Conservation (phyloP, 2,329 filamentous ascomycete genomes). For the Acrocalymma vagum region DNA sequence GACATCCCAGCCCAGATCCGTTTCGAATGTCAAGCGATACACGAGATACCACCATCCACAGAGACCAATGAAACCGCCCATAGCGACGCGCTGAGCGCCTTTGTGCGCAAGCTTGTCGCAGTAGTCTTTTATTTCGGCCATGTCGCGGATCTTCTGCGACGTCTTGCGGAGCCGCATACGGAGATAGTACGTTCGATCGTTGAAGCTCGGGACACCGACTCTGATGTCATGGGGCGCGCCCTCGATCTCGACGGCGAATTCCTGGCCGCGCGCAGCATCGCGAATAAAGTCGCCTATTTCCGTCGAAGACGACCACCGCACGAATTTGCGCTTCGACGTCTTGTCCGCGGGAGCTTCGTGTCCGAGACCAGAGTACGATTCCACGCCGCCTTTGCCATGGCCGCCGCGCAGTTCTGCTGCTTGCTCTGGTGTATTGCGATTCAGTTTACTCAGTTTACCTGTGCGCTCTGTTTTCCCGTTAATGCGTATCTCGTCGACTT, state of each 20-base stretch:
- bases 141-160: conserved; percentile 70
- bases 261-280: conserved; percentile 82
- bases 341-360: conserved; percentile 59
- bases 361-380: conserved; percentile 75
- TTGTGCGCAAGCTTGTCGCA: conserved; percentile 82
- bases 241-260: conserved; percentile 86
- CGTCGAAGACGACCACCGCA: conserved; percentile 87
- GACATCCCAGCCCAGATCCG: conserved; percentile 85
- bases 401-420: conserved; percentile 54
- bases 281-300: conserved; percentile 95
- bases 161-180: conserved; percentile 78
- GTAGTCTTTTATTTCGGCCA: conserved; percentile 79
- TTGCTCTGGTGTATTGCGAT: conserved; percentile 37
- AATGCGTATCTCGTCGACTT: conserved; percentile 59
- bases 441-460: conserved; percentile 45
- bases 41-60: conserved; percentile 83
- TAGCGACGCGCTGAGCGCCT: conserved; percentile 79
- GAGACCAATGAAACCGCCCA: conserved; percentile 78
- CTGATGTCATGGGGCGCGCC: conserved; percentile 73
- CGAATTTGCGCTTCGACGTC: conserved; percentile 69
- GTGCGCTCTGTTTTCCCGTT: conserved; percentile 58
- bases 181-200: conserved; percentile 89
- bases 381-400: conserved; percentile 67
- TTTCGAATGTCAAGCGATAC: conserved; percentile 73
- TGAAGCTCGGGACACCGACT: conserved; percentile 85